phyloP scores from a whole-genome alignment of 2,329 filamentous ascomycete species.

The Apiospora aurea region DNA sequence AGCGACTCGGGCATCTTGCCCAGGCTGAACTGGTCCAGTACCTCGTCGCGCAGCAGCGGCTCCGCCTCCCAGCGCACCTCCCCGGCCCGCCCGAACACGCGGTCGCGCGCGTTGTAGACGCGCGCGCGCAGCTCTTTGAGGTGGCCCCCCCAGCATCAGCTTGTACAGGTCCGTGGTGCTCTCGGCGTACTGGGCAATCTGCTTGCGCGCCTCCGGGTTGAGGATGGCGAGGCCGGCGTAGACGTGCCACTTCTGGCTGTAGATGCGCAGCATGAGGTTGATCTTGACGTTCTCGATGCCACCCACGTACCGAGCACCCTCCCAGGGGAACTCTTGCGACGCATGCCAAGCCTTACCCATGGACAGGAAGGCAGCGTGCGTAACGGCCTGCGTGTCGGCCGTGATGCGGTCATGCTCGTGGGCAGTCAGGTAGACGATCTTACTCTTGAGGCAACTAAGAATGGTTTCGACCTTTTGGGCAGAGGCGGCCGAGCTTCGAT shows the following conservation, averaged over 20 bases:
- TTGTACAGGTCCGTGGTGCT: constrained; percentile 96
- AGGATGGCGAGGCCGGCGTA: constrained; percentile 97
- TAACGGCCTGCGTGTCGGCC: constrained; percentile 97
- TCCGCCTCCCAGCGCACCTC: constrained; percentile 64
- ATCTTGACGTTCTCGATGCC: constrained; percentile 99
- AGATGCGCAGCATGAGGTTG: constrained; percentile 96
- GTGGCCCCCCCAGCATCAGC: constrained; percentile 93
- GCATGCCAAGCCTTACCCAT: constrained; percentile 99
- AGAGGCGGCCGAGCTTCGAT: constrained; percentile 80
- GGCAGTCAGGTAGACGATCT: constrained; percentile 86
- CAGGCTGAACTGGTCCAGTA: constrained; percentile 89
- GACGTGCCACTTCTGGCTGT: constrained; percentile 99
- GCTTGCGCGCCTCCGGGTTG: constrained; percentile 88
- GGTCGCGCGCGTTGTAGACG: constrained; percentile 69
- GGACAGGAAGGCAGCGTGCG: constrained; percentile 93
- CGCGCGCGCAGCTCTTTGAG: constrained; percentile 74
- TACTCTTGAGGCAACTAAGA: constrained; percentile 83
- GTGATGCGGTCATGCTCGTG: constrained; percentile 95
- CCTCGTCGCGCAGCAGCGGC: constrained; percentile 78
- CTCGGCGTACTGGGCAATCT: constrained; percentile 93
- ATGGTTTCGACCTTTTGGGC: constrained; percentile 82
- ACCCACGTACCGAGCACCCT: constrained; percentile 91
- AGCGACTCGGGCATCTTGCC: constrained; percentile 67
- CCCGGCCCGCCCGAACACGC: constrained; percentile 79
- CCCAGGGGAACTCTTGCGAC: constrained; percentile 96